phyloP scores from a whole-genome alignment of 2,329 filamentous ascomycete genomes.

The Cladosporium austrohemisphaericum region DNA sequence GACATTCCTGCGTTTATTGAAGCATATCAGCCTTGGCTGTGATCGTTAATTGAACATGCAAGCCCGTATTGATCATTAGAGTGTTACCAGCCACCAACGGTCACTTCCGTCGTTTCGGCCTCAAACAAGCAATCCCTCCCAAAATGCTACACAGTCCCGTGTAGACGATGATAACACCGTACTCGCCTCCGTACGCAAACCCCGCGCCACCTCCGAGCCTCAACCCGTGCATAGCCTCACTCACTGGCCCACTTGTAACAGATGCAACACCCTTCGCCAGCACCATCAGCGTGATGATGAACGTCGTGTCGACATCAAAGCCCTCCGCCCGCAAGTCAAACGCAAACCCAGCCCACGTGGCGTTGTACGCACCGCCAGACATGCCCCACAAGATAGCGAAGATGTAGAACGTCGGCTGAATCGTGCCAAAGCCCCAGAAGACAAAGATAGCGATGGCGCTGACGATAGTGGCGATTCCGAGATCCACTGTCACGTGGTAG shows the following conservation, averaged over 20 bases:
- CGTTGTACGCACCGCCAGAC: conserved; percentile 38
- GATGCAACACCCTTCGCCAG: conserved; percentile 51
- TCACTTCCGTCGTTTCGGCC: too few species aligned
- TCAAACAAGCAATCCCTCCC: conserved; percentile 23
- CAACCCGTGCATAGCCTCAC: conserved; percentile 46
- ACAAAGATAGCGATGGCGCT: conserved; percentile 37
- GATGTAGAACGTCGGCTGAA: conserved; percentile 37
- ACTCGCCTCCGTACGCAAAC: conserved; percentile 41
- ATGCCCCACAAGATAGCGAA: conserved; percentile 43
- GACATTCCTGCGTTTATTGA: too few species aligned
- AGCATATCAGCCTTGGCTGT: too few species aligned
- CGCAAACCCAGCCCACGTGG: conserved; percentile 31
- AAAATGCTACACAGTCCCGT: conserved; percentile 39
- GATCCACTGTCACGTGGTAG: conserved; percentile 37
- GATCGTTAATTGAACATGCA: too few species aligned
- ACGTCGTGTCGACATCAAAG: conserved; percentile 40
- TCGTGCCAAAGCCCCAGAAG: conserved; percentile 46
- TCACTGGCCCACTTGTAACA: conserved; percentile 49
- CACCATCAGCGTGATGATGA: conserved; percentile 47
- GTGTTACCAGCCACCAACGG: too few species aligned
- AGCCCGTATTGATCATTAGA: too few species aligned
- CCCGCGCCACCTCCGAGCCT: conserved; percentile 36
- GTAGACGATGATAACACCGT: conserved; percentile 41
- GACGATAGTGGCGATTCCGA: conserved; percentile 36
- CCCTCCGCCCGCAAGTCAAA: conserved; percentile 19